These are phyloP conservation scores for Myxozyma lipomycoides DNA, from an alignment of 805 yeast genomes.

Conservation along the genomic window DNA sequence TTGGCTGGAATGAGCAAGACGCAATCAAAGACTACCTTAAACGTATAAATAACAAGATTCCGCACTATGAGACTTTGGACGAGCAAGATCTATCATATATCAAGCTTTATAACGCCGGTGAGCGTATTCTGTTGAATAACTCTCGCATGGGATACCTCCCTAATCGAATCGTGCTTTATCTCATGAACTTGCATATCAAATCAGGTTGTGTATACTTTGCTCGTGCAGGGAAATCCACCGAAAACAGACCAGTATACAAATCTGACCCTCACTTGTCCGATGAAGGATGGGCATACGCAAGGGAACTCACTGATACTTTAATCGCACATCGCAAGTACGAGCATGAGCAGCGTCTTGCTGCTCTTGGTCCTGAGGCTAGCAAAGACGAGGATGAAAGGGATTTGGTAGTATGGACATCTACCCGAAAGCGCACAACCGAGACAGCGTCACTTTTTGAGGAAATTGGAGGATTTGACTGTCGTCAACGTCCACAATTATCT, in stretches of 20 bases:
- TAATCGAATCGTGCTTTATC: constrained; percentile 83
- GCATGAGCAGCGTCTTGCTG: constrained; percentile 7
- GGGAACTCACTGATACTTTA: constrained; percentile 57
- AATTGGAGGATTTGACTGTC: constrained; percentile 54
- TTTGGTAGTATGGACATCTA: constrained; percentile 92
- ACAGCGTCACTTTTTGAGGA: constrained; percentile 67
- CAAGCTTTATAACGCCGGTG: constrained; percentile 88
- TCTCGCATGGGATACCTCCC: constrained; percentile 84
- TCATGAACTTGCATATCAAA: constrained; percentile 86
- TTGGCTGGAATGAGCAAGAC: constrained; percentile 63
- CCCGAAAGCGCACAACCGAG: constrained; percentile 76
- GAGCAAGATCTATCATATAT: constrained; percentile 61
- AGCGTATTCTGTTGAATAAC: constrained; percentile 70
- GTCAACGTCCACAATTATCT: constrained; percentile 76
- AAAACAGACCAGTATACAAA: constrained; percentile 54
- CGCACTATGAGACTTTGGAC: constrained; percentile 68
- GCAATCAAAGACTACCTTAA: constrained; percentile 76
- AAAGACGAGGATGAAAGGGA: constrained; percentile 32
- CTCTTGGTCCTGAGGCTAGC: not conserved
- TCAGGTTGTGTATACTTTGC: constrained; percentile 92
- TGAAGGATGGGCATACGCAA: constrained; percentile 67
- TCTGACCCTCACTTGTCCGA: constrained; percentile 78
- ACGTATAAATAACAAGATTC: constrained; percentile 63
- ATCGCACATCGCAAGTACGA: constrained; percentile 36
- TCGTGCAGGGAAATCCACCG: constrained; percentile 43